Evolutionary conservation across 108 stramenopile species (phyloP), one percentile per base, ranked within the genome.

Genomic region (Skeletonema tropicum): DNA sequence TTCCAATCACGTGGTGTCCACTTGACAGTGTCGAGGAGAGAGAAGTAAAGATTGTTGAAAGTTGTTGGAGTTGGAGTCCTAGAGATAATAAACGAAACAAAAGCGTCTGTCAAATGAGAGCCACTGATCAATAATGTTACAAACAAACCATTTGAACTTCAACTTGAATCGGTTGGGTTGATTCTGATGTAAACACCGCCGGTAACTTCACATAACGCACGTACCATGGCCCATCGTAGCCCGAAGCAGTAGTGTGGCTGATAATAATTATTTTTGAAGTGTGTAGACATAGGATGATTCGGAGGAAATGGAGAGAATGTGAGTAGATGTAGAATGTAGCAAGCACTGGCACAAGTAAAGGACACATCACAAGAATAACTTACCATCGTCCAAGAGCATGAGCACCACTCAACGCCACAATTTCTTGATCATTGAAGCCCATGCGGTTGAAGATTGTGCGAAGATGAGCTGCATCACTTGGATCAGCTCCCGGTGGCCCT

Each of bases 401-500:
- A 3, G 97, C 97, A 21, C 97, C 97, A 57, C 82, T 76, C 46
- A 98, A 83, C 5, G 80, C 86, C 15, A 98, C 97, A 83, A 92
- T 92, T 38, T 87, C 91, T 49, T 83, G 83, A 72, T 92, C 91
- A 72, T 79, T 80, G 75, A 98, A 97, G 14, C 98, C 97, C 97
- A 98, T 97, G 60, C 97, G 92, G 46, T 90, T 74, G 67, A 98
- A 98, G 70, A 98, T 86, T 63, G 75, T 77, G 2, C 91, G 76
- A 58, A 92, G 70, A 73, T 95, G 90, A 66, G 77, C 87, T 5
- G 91, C 86, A 66, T 89, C 95, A 25, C 68, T 45, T 45, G 71
- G 72, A 68, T 90, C 89, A 17, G 84, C 77, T 12, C 71, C 83
- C 9, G 87, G 69, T 17, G 82, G 68, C 11, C 94, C 94, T 73